Evolutionary conservation across 75 land plant genomes (phyloP).

Genomic region (Pinus albicaulis): DNA sequence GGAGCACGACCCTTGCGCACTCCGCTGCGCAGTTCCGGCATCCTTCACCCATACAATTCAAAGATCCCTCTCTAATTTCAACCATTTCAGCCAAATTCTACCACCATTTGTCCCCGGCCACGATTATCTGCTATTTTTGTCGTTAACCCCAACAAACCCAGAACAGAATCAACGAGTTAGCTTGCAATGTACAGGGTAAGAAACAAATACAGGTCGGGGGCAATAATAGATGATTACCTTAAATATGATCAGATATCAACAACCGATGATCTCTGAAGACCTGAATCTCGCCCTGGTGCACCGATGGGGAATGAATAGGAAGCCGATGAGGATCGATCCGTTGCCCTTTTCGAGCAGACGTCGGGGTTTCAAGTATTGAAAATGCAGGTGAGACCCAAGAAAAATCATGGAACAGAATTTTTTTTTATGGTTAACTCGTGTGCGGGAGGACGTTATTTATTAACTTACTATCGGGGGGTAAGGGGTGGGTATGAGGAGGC

Average conservation of each 20-base stretch:
- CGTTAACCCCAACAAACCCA: neutral
- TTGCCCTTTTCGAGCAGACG: neutral
- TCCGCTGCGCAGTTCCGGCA: constrained; percentile 87
- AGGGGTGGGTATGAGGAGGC: no score
- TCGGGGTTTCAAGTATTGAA: neutral
- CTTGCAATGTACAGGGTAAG: neutral
- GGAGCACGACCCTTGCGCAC: constrained; percentile 61
- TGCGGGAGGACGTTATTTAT: no score
- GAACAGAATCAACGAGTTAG: neutral
- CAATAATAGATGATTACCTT: neutral
- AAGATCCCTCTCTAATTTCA: constrained; percentile 6
- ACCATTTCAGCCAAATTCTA: constrained; percentile 1
- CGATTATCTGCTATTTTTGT: neutral
- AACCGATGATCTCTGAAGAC: neutral
- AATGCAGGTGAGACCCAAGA: neutral
- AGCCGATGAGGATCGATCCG: constrained; percentile 6
- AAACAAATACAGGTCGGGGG: neutral
- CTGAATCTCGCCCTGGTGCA: neutral
- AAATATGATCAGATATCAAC: neutral
- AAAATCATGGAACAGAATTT: neutral
- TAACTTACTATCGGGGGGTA: no score
- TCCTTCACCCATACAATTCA: constrained; percentile 68
- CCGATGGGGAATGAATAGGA: neutral
- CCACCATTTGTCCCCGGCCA: constrained; percentile 6
- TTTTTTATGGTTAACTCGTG: no score